Evolutionary conservation across 805 yeast genomes (phyloP), one percentile per base, ranked within the genome.

Genomic region (Hanseniaspora jakobsenii): DNA sequence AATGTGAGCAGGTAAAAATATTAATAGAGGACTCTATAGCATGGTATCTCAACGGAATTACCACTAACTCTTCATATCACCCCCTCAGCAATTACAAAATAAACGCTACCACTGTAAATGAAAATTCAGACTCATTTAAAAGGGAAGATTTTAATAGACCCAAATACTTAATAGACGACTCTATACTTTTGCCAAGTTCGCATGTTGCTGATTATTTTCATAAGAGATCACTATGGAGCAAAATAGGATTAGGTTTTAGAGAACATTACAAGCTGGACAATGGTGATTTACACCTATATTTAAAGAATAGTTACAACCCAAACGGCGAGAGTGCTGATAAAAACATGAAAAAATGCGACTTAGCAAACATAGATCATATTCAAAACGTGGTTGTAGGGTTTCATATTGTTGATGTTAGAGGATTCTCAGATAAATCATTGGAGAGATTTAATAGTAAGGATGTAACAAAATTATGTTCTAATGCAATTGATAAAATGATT

Each of bases 201-300:
- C 51, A 58, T 8, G 59, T 56, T 23, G 40, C 38, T 17, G 56
- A 54, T 21, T 50, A 50, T 13, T 57, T 53, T 27, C 65, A 67
- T 49, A 48, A 51, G 10, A 55, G 60, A 26, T 61, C 69, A 1
- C 30, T 53, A 7, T 51, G 50, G 46, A 66, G 68, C 3, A 62
- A 61, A 38, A 49, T 64, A 5, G 59, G 64, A 4, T 53, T 59
- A 13, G 60, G 65, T 1, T 50, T 63, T 17, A 62, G 59, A 48
- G 49, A 63, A 13, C 62, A 66, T 48, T 66, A 66, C 46, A 62
- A 63, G 47, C 64, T 49, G 35, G 60, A 60, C 3, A 53, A 56
- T 14, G 45, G 45, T 12, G 45, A 41, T n/a, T 16, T 41, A 13
- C 71, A 66, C 51, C 39, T 66, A 0, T 66, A 66, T 44, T 28